Evolutionary conservation across 2,329 filamentous ascomycete species (phyloP).

Genomic region (Cladosporium sp.): DNA sequence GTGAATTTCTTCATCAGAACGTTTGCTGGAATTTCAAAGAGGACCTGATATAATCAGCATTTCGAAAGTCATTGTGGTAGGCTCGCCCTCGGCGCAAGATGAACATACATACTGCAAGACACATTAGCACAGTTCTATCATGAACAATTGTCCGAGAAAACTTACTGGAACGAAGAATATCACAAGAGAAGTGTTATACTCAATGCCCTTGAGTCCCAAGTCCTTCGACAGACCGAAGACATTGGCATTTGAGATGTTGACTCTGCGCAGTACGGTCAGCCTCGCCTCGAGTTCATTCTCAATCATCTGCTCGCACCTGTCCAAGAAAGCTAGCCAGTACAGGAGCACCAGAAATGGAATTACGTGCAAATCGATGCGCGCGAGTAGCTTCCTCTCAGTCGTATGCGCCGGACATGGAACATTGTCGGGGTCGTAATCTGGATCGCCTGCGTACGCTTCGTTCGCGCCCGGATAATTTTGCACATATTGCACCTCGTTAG

Average conservation of each 20-base stretch:
- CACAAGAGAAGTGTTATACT: conserved; percentile 50
- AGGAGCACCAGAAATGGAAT: conserved; percentile 49
- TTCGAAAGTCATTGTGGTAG: no score
- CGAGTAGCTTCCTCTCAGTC: conserved; percentile 43
- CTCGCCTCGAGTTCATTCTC: background rate
- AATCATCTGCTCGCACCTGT: conserved; percentile 18
- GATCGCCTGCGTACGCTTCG: conserved; percentile 8
- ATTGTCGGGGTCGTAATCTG: conserved; percentile 30
- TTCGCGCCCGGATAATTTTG: conserved; percentile 18
- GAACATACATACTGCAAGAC: conserved; percentile 3
- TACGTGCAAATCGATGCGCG: conserved; percentile 45
- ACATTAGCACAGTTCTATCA: background rate
- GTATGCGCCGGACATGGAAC: conserved; percentile 46
- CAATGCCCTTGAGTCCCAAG: conserved; percentile 40
- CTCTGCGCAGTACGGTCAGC: conserved; percentile 26
- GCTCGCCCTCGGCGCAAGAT: background rate
- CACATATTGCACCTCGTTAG: conserved; percentile 5
- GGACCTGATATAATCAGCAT: conserved; percentile 34
- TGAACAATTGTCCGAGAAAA: background rate
- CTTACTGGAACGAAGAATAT: conserved; percentile 48
- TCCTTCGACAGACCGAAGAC: conserved; percentile 47
- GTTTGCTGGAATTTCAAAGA: conserved; percentile 53
- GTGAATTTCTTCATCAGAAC: conserved; percentile 40
- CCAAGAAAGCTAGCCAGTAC: conserved; percentile 48
- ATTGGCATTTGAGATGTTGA: conserved; percentile 53